These are phyloP conservation scores for Yamadazyma songkhlaensis DNA, from an alignment of 1,139 yeast genomes.

Conservation along the genomic window DNA sequence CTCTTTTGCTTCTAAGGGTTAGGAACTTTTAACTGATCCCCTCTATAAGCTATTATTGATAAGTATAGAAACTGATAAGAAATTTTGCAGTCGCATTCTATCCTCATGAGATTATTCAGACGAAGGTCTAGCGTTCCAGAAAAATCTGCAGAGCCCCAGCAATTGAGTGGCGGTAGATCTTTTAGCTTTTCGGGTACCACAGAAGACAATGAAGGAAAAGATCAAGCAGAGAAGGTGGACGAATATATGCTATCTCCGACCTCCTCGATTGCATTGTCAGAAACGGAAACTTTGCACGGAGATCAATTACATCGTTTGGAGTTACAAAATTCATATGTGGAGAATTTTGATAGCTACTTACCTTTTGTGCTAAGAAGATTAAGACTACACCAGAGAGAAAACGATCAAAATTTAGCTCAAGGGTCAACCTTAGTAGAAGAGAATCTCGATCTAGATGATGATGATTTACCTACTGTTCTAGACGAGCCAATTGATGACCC, in stretches of 20 bases:
- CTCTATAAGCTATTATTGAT: background rate
- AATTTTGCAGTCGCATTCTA: slow-evolving; percentile 1
- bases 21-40: background rate
- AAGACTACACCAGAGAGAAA: slow-evolving; percentile 14
- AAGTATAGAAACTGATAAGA: slow-evolving; percentile 1
- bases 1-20: too few species aligned
- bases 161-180: background rate
- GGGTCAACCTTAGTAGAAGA: background rate
- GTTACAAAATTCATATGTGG: slow-evolving; percentile 34
- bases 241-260: slow-evolving; percentile 12
- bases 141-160: background rate
- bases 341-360: slow-evolving; percentile 36
- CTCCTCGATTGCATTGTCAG: slow-evolving; percentile 20
- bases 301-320: slow-evolving; percentile 23
- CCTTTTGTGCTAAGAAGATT: slow-evolving; percentile 35
- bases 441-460: slow-evolving; percentile 10
- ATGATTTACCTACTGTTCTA: slow-evolving; percentile 23
- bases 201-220: background rate
- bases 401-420: background rate
- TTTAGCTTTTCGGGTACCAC: background rate
- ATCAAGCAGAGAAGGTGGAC: background rate
- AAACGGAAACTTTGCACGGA: slow-evolving; percentile 22
- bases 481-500: slow-evolving; percentile 16
- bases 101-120: slow-evolving; percentile 3
- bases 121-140: slow-evolving; percentile 5